Percentiles rank a stretch among this genome's conserved stretches.
phyloP scores from a whole-genome alignment of 73 alveolate species.

The Paramecium sonneborni region DNA sequence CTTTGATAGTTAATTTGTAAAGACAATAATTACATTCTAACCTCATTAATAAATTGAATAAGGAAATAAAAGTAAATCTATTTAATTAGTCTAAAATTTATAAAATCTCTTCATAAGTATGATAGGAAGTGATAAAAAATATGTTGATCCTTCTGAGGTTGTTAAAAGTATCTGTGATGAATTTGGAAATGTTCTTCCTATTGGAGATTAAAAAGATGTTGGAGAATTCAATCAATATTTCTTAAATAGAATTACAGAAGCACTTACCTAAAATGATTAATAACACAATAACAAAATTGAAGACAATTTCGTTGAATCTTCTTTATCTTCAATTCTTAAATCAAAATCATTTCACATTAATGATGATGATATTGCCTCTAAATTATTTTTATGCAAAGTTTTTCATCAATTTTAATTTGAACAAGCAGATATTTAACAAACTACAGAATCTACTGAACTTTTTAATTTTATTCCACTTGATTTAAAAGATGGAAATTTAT shows the following conservation, averaged over 20 bases:
- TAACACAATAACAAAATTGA: not conserved
- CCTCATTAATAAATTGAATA: slow-evolving; percentile 55
- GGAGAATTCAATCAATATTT: slow-evolving; percentile 86
- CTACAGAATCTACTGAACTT: slow-evolving; percentile 53
- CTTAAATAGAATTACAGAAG: slow-evolving; percentile 80
- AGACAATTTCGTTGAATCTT: not conserved
- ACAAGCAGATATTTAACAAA: not conserved
- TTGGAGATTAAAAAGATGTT: slow-evolving; percentile 87
- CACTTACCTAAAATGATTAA: not conserved
- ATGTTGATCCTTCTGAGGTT: slow-evolving; percentile 81
- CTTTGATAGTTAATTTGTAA: slow-evolving; percentile 75
- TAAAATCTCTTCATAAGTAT: slow-evolving; percentile 73
- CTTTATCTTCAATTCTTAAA: not conserved
- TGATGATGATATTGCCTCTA: not conserved
- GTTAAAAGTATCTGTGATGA: slow-evolving; percentile 77
- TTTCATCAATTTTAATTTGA: not conserved
- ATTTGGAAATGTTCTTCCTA: slow-evolving; percentile 72
- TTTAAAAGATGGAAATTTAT: slow-evolving; percentile 65
- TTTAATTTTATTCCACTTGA: slow-evolving; percentile 74
- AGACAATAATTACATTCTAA: slow-evolving; percentile 67
- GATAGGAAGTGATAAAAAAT: slow-evolving; percentile 75
- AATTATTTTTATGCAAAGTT: not conserved
- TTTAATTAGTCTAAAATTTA: slow-evolving; percentile 65
- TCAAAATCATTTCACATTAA: not conserved
- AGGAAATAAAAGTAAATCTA: slow-evolving; percentile 56